Evolutionary conservation across 1,284 basidiomycete genomes (phyloP).

Genomic region (Trichosporon sp.): DNA sequence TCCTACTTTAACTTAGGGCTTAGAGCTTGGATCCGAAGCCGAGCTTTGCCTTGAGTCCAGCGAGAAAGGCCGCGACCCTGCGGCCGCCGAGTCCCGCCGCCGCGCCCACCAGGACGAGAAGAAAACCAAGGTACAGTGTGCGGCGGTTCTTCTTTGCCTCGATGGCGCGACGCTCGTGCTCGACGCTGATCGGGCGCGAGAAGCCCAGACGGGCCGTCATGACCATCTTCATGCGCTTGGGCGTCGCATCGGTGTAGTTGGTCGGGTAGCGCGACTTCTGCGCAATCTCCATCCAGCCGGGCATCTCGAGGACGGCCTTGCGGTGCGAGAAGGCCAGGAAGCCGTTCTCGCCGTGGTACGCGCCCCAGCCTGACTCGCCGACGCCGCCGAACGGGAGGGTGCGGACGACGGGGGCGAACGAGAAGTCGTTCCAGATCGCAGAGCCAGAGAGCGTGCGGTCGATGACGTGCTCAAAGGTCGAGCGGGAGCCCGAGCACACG

Average conservation of each 20-base stretch:
- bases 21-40: constrained; percentile 3
- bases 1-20: too few species aligned
- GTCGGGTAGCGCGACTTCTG: constrained; percentile 38
- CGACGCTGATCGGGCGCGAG: constrained; percentile 37
- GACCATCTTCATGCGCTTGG: constrained; percentile 26
- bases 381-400: constrained; percentile 46
- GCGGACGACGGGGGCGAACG: constrained; percentile 31
- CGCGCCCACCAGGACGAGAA: constrained; percentile 14
- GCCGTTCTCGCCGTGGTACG: constrained; percentile 43
- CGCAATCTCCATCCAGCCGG: constrained; percentile 21
- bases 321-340: constrained; percentile 46
- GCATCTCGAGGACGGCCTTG: constrained; percentile 39
- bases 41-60: constrained; percentile 1
- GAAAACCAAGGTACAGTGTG: constrained; percentile 12
- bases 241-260: constrained; percentile 17
- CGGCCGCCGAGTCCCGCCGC: constrained; percentile 12
- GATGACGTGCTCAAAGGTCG: constrained; percentile 38
- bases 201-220: constrained; percentile 26
- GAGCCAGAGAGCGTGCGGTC: constrained; percentile 40
- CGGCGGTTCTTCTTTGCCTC: constrained; percentile 7
- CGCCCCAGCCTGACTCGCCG: constrained; percentile 46
- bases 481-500: constrained; percentile 38
- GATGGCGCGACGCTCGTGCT: constrained; percentile 24
- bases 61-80: not conserved
- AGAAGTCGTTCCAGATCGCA: constrained; percentile 46